A percentile compares a stretch with the other conserved stretches of the same genome.
phyloP scores from a whole-genome alignment of 2,329 filamentous ascomycete genomes.

The Aureobasidium pullulans region DNA sequence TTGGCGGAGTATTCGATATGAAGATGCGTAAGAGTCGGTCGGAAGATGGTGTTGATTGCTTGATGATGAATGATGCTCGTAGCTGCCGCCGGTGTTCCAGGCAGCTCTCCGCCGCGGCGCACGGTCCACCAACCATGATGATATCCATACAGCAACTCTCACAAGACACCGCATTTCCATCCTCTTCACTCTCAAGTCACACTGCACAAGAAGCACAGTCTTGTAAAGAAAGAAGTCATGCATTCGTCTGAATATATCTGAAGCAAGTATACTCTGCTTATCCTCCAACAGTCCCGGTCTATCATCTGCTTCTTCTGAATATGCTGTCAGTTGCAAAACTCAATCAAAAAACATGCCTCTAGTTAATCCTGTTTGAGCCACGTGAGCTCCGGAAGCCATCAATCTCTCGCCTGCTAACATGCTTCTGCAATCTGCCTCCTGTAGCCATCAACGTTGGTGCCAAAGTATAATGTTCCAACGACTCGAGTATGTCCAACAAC shows the following conservation, averaged over 20 bases:
- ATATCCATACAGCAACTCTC: not conserved
- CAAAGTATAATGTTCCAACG: not conserved
- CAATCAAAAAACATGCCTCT: slow-evolving; percentile 7
- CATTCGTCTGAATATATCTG: slow-evolving; percentile 10
- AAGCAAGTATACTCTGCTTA: slow-evolving; percentile 8
- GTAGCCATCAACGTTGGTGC: not conserved
- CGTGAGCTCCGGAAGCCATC: not conserved
- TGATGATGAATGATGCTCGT: slow-evolving; percentile 5
- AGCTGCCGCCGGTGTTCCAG: slow-evolving; percentile 4
- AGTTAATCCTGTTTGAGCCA: slow-evolving; percentile 5
- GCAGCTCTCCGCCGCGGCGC: slow-evolving; percentile 6
- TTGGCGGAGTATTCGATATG: not conserved
- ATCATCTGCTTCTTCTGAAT: slow-evolving; percentile 1
- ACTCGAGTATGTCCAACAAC: slow-evolving; percentile 1
- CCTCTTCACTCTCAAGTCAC: not conserved
- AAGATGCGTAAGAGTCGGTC: not conserved
- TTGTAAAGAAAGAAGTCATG: slow-evolving; percentile 1
- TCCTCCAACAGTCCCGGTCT: slow-evolving; percentile 3
- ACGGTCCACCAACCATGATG: slow-evolving; percentile 7
- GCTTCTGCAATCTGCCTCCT: not conserved
- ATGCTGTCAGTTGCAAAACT: slow-evolving; percentile 7
- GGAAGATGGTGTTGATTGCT: slow-evolving; percentile 6
- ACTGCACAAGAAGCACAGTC: not conserved
- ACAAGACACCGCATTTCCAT: too few relatives aligned
- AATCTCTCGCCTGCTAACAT: not conserved